phyloP scores from a whole-genome alignment of 2,329 filamentous ascomycete species.

The Phyllosticta ampelicida region DNA sequence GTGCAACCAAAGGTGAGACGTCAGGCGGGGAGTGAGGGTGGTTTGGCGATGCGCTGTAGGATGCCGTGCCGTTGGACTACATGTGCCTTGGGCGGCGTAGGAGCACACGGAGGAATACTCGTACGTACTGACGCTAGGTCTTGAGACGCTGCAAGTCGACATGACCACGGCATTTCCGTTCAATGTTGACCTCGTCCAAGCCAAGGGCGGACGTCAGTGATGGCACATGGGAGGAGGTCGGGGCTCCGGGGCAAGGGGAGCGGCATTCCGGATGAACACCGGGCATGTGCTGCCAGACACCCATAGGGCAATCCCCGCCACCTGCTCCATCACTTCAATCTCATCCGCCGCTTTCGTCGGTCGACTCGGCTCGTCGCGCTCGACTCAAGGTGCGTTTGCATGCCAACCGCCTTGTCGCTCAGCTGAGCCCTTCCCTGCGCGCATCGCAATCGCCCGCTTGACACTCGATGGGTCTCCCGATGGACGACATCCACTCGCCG shows the following conservation, averaged over 20 bases:
- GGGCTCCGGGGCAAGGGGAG: neutral
- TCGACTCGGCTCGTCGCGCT: neutral
- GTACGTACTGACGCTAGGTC: too few species aligned
- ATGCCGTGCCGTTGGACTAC: neutral
- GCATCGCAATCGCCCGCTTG: neutral
- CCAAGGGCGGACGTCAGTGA: neutral
- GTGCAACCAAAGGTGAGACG: neutral
- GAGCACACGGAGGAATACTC: too few species aligned
- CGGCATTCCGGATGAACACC: neutral
- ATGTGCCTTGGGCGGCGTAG: neutral
- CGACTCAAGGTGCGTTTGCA: neutral
- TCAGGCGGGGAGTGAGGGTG: neutral
- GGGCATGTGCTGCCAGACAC: neutral
- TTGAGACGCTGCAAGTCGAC: neutral
- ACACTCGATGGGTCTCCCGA: slow-evolving; percentile 42
- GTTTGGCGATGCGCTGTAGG: neutral
- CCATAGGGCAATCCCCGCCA: neutral
- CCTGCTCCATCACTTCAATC: neutral
- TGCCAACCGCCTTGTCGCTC: neutral
- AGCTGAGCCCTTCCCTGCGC: neutral
- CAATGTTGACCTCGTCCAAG: neutral
- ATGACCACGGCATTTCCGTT: neutral
- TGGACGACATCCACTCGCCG: slow-evolving; percentile 60
- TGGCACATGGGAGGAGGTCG: neutral
- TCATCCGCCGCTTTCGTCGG: neutral